Conservation (phyloP, 345 rosid genomes). For the Xanthoceras sorbifolium region DNA sequence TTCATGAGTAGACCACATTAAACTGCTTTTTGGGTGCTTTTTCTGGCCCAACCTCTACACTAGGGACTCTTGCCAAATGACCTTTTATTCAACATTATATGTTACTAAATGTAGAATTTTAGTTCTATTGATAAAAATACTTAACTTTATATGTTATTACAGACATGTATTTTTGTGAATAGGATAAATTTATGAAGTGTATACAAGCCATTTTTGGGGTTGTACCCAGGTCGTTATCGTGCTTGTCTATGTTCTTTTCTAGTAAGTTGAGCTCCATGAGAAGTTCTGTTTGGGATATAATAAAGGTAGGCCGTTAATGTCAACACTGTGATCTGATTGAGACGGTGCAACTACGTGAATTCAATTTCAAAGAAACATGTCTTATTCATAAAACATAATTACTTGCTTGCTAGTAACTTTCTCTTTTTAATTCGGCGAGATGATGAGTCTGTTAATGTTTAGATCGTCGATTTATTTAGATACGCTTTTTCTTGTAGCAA, state of each 20-base stretch:
- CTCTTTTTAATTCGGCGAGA: background rate
- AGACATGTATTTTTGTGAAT: background rate
- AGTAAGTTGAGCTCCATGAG: background rate
- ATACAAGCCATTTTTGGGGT: background rate
- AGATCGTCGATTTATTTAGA: background rate
- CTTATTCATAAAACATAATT: background rate
- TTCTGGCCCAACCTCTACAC: background rate
- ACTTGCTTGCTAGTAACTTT: background rate
- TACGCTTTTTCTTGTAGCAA: background rate
- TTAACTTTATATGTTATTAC: no score
- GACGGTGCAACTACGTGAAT: constrained; percentile 5
- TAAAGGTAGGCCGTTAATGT: constrained; percentile 12
- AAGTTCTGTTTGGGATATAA: background rate
- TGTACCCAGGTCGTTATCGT: background rate
- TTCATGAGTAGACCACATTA: background rate
- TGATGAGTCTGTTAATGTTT: background rate
- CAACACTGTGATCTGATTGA: constrained; percentile 12
- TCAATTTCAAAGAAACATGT: background rate
- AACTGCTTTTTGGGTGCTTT: background rate
- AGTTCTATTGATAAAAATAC: background rate
- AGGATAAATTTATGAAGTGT: background rate
- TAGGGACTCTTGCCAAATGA: background rate
- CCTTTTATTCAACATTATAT: background rate
- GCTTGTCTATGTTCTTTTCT: background rate
- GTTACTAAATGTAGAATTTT: background rate